phyloP scores from a whole-genome alignment of 163 green algal species.

The Scenedesmus sp. region DNA sequence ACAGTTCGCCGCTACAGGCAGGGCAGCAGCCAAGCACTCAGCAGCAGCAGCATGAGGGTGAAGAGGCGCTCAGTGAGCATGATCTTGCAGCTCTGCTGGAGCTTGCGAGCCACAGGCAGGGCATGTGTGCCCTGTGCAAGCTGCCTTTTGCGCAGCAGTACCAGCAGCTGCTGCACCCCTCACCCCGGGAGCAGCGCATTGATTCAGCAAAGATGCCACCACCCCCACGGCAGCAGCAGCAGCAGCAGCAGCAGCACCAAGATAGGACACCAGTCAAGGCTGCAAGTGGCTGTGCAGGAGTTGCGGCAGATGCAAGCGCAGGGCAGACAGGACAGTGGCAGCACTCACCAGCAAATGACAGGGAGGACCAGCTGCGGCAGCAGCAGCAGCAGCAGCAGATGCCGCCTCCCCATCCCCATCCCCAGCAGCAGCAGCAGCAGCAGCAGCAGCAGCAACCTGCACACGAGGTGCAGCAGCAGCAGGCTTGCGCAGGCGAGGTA shows the following conservation, averaged over 20 bases:
- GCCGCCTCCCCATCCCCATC: neutral
- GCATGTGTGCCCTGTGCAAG: constrained; percentile 9
- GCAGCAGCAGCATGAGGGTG: neutral
- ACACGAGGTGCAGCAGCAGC: neutral
- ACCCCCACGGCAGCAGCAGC: neutral
- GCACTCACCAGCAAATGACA: neutral
- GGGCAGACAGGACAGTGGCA: neutral
- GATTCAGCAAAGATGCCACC: neutral
- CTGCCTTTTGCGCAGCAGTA: constrained; percentile 11
- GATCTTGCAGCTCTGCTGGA: constrained; percentile 12
- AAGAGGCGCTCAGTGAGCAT: neutral
- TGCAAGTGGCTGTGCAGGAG: neutral
- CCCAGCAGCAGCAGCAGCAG: neutral
- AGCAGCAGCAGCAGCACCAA: neutral
- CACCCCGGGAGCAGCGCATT: neutral
- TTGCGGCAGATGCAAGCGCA: neutral
- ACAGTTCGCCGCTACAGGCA: neutral
- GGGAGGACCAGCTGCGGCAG: neutral
- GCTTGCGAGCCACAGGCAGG: neutral
- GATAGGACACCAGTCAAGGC: neutral
- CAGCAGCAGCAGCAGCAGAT: neutral
- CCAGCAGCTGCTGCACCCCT: neutral
- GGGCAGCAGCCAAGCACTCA: neutral
- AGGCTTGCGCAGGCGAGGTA: neutral
- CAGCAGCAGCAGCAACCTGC: neutral